Percentiles rank a stretch among this genome's conserved stretches.
These are phyloP conservation scores for Melampsora americana DNA, from an alignment of 1,284 basidiomycete genomes.

Conservation along the genomic window DNA sequence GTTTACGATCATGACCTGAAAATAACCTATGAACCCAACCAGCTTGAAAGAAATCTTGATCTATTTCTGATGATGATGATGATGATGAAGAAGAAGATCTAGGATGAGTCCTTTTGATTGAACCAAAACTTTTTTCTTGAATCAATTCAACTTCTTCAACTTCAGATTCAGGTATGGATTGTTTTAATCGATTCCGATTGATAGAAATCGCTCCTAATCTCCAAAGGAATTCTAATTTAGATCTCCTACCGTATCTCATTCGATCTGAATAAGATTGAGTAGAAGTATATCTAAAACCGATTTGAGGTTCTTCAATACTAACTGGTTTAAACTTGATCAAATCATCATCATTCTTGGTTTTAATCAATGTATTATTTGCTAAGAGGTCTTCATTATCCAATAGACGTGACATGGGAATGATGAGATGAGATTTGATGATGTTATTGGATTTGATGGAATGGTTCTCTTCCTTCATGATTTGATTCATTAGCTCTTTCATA, in stretches of 20 bases:
- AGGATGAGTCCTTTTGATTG: slow-evolving; percentile 43
- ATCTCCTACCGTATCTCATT: slow-evolving; percentile 53
- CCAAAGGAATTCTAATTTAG: slow-evolving; percentile 53
- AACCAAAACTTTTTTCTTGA: slow-evolving; percentile 49
- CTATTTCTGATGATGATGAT: neutral
- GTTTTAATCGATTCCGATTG: slow-evolving; percentile 49
- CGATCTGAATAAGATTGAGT: slow-evolving; percentile 49
- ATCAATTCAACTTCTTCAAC: slow-evolving; percentile 49
- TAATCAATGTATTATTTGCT: slow-evolving; percentile 46
- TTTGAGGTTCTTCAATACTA: slow-evolving; percentile 52
- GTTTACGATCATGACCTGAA: slow-evolving; percentile 49
- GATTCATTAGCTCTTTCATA: slow-evolving; percentile 49
- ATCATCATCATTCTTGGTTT: slow-evolving; percentile 30
- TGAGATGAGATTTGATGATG: slow-evolving; percentile 47
- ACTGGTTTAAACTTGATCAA: slow-evolving; percentile 46
- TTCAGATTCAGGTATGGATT: slow-evolving; percentile 50
- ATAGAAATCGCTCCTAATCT: slow-evolving; percentile 52
- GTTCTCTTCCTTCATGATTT: slow-evolving; percentile 48
- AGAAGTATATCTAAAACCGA: slow-evolving; percentile 54
- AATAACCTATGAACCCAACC: slow-evolving; percentile 53
- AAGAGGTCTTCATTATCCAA: slow-evolving; percentile 49
- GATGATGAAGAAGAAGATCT: neutral
- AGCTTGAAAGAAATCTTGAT: slow-evolving; percentile 48
- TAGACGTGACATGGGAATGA: slow-evolving; percentile 52
- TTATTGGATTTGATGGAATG: slow-evolving; percentile 14